Base-by-base conservation (phyloP, 441 rosid species). In the Arabidopsis hybrid region DNA sequence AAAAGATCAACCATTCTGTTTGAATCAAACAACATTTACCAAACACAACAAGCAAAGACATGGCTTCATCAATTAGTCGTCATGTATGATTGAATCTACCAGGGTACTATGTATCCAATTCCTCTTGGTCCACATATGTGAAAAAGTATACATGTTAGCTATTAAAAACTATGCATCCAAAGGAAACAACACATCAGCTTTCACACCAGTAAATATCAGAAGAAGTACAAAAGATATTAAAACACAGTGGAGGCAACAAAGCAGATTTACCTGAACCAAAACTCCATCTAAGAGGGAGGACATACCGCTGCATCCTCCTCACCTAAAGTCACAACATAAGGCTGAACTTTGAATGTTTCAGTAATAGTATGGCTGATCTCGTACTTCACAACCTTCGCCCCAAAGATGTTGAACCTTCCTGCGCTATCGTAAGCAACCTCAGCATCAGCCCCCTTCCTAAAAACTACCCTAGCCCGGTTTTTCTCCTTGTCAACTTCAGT, bases 381-480 rank as follows among this genome's bases (percentile, higher is more conserved):
- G 79, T 93, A 95, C 65, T 84, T 91, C 74, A 95, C 98, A 72
- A 80, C 77, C 52, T 72, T 72, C 8, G 85, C 38, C 72, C 97
- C 96, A 71, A 95, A 95, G 67, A 95, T 88, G 73, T 77, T 91
- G 85, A 95, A 90, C 81, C 86, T 91, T 49, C 84, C 81, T 50
- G 94, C 96, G 76, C 99, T 91, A 46, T 82, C 84, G 79, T 83
- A 85, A 72, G 99, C 96, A 79, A 87, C 85, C 78, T 90, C 84
- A 1, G 98, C 99, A 85, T 95, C 99, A 38, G 81, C 72, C 53
- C 87, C 80, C 70, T 80, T 89, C 89, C 79, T 95, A 68, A 83
- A 95, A 56, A 95, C 97, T 78, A 95, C 91, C 75, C 98, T 89
- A n/a, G 98, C 99, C 6, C 97, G 85, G 82, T 86, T 82, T 17